These are phyloP conservation scores for Tetraselmis striata DNA, from an alignment of 139 green algal species.

Conservation along the genomic window DNA sequence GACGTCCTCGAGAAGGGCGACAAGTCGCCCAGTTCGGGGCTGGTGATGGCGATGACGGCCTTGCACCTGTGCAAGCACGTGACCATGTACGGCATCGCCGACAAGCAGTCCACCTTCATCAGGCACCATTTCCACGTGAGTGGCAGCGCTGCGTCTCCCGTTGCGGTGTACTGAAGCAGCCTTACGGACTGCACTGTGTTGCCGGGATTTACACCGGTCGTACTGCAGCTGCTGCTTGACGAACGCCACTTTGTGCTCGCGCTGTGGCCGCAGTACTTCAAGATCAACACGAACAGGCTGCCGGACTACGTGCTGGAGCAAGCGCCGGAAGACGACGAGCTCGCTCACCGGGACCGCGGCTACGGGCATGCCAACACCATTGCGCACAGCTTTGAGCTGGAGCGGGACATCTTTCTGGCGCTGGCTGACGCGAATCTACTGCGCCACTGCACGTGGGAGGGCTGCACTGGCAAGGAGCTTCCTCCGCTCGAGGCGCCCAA, in stretches of 20 bases:
- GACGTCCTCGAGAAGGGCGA: not conserved
- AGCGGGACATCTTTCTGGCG: not conserved
- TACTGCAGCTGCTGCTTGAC: too few relatives aligned
- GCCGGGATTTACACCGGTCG: too few relatives aligned
- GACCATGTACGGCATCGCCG: not conserved
- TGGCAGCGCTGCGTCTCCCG: not conserved
- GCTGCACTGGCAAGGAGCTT: not conserved
- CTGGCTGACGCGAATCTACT: not conserved
- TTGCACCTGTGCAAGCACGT: not conserved
- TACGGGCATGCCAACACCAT: not conserved
- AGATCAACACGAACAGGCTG: not conserved
- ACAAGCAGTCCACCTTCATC: not conserved
- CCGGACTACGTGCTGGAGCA: not conserved
- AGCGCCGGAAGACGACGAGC: not conserved
- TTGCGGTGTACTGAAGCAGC: too few relatives aligned
- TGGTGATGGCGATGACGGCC: not conserved
- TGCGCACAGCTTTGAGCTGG: not conserved
- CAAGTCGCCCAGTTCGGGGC: not conserved
- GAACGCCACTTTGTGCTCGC: too few relatives aligned
- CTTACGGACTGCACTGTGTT: too few relatives aligned
- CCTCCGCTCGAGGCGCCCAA: not conserved
- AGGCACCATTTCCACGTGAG: not conserved
- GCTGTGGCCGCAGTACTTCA: not conserved
- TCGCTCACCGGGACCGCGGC: not conserved
- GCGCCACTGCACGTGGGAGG: not conserved